Evolutionary conservation across 2,329 filamentous ascomycete genomes (phyloP).

Genomic region (Clonostachys solani): DNA sequence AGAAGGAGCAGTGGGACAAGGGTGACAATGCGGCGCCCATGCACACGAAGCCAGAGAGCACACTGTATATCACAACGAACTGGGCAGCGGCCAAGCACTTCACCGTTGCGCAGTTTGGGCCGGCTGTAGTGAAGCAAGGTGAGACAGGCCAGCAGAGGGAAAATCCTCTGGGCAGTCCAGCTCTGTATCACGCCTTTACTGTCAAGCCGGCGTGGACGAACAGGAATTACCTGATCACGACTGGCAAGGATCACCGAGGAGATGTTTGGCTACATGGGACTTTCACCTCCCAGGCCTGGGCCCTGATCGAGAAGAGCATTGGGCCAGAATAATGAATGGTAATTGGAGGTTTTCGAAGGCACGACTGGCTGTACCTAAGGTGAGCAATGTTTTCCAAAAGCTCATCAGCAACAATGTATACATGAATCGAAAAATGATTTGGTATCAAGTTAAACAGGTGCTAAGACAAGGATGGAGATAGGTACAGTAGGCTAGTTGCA

Average conservation of each 20-base stretch:
- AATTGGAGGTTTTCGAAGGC: too few relatives aligned
- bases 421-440: too few relatives aligned
- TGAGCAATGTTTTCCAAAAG: too few relatives aligned
- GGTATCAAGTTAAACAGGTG: too few relatives aligned
- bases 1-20: slow-evolving; percentile 8
- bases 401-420: too few relatives aligned
- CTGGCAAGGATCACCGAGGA: slow-evolving; percentile 19
- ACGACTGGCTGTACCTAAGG: too few relatives aligned
- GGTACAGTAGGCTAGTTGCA: too few relatives aligned
- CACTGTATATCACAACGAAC: slow-evolving; percentile 30
- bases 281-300: slow-evolving; percentile 16
- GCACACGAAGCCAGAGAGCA: slow-evolving; percentile 20
- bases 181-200: slow-evolving; percentile 6
- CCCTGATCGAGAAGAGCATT: too few relatives aligned
- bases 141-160: slow-evolving; percentile 3
- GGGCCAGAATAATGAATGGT: too few relatives aligned
- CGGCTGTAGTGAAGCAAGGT: slow-evolving; percentile 12
- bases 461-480: too few relatives aligned
- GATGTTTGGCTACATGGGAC: slow-evolving; percentile 18
- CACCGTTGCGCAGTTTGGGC: slow-evolving; percentile 26
- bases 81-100: slow-evolving; percentile 29
- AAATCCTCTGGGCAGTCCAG: slow-evolving; percentile 9
- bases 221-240: slow-evolving; percentile 9
- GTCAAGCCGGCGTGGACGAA: slow-evolving; percentile 3
- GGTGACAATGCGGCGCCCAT: slow-evolving; percentile 12